Percentiles rank a stretch among this genome's conserved stretches.
Conservation (phyloP, 768 basidiomycete species). For the Leccinum longicurvipes region DNA sequence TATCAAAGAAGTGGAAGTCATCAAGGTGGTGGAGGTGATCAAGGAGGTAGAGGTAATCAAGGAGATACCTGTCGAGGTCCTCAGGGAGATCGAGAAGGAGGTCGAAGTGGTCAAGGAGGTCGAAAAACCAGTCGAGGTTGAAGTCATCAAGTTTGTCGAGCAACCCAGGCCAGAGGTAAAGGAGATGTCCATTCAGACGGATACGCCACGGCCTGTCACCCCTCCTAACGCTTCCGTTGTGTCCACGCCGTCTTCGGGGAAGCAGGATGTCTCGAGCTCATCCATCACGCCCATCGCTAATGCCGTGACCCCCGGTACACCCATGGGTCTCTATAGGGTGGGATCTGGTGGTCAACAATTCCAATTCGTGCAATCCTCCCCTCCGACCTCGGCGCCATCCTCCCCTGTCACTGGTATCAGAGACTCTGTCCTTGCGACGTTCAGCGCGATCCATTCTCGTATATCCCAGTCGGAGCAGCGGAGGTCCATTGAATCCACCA, state of each 20-base stretch:
- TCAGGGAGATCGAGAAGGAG: slow-evolving; percentile 21
- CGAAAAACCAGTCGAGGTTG: slow-evolving; percentile 18
- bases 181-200: slow-evolving; percentile 81
- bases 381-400: slow-evolving; percentile 28
- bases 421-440: slow-evolving; percentile 46
- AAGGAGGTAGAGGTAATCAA: slow-evolving; percentile 31
- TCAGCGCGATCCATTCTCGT: slow-evolving; percentile 46
- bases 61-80: slow-evolving; percentile 14
- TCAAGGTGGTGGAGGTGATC: slow-evolving; percentile 16
- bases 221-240: slow-evolving; percentile 32
- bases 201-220: slow-evolving; percentile 40
- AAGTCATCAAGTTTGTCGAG: slow-evolving; percentile 23
- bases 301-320: slow-evolving; percentile 29
- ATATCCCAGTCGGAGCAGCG: slow-evolving; percentile 58
- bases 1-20: slow-evolving; percentile 31
- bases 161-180: slow-evolving; percentile 60
- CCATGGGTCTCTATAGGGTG: slow-evolving; percentile 52
- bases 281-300: slow-evolving; percentile 34
- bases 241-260: slow-evolving; percentile 22
- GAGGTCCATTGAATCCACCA: slow-evolving; percentile 68
- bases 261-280: slow-evolving; percentile 26
- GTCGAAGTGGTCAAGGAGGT: slow-evolving; percentile 26
- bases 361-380: slow-evolving; percentile 54
- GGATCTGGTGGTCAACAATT: slow-evolving; percentile 59
- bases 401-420: slow-evolving; percentile 42